Conservation (phyloP, 371 early-diverging fungal genomes). For the Nematocida sp. region DNA sequence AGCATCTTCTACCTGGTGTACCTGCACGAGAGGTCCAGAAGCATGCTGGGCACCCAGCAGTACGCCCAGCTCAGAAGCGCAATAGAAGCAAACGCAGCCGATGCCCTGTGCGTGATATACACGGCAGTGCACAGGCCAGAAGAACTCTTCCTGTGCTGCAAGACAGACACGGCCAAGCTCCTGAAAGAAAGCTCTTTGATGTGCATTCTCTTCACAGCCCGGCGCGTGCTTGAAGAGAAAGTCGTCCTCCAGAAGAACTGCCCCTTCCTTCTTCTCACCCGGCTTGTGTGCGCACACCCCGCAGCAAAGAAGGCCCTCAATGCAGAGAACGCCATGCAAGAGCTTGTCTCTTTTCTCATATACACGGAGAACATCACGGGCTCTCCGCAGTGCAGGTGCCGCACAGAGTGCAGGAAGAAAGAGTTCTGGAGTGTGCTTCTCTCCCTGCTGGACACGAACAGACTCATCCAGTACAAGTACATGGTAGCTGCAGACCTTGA, state of each 20-base stretch:
- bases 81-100: background rate
- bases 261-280: constrained; percentile 6
- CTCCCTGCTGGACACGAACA: background rate
- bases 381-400: background rate
- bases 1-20: constrained; percentile 22
- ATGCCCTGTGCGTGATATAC: constrained; percentile 2
- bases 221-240: constrained; percentile 39
- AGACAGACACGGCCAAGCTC: background rate
- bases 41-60: background rate
- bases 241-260: constrained; percentile 26
- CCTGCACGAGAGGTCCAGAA: background rate
- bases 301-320: background rate
- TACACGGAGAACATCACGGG: constrained; percentile 31
- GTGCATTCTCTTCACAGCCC: constrained; percentile 5
- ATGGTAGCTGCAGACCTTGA: constrained; percentile 23
- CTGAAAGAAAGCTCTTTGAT: constrained; percentile 7
- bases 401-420: constrained; percentile 2
- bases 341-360: constrained; percentile 20
- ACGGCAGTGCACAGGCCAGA: background rate
- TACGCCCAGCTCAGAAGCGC: constrained; percentile 1
- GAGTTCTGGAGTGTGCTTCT: constrained; percentile 19
- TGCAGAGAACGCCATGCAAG: background rate
- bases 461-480: constrained; percentile 23
- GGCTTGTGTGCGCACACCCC: background rate
- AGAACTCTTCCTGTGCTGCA: background rate